Base-by-base conservation (phyloP, 176 grass and related monocot genomes). In the Zoysia japonica region DNA sequence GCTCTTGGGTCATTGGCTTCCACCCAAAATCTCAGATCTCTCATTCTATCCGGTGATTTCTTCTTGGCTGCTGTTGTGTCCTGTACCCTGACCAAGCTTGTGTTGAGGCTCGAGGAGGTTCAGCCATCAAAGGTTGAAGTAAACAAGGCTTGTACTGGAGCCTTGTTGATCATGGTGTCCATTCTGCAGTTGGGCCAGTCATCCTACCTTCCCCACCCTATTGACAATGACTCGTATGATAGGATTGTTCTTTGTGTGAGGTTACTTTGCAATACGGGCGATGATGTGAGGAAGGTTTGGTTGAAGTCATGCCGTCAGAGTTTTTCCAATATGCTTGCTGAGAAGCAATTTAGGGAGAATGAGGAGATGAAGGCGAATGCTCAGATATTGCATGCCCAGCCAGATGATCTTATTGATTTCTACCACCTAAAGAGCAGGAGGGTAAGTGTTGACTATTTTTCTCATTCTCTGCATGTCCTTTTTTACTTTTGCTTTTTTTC, bases 361-460 rank as follows among this genome's bases (percentile, higher is more conserved):
- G 86, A 94, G 79, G 86, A 94, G 80, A 52, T 94, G 77, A 88
- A 86, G 78, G 89, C 77, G 2, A 94, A 94, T 75, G 86, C 80
- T 19, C 92, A 91, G 72, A 69, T 89, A 62, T 91, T 79, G 54
- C 83, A 91, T 87, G 86, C 92, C 40, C 92, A 94, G 83, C 88
- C 88, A 38, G 92, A 94, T 79, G 92, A 94, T 83, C 80, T 94
- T 69, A 94, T 94, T 78, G 92, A 94, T 78, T 94, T 94, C 80
- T 91, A 91, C 86, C 92, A 94, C 80, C 61, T 94, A 48, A 94
- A 94, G 84, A 94, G 92, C 76, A 83, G 92, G 67, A 84, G 65
- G 69, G 86, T 94, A 65, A 80, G 28, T 28, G 28, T 28, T 28
- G 28, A 28, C 28, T 28, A 28, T 28, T 28, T 28, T 28, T 28